phyloP scores from a whole-genome alignment of 768 basidiomycete species.

The Russula virescens region DNA sequence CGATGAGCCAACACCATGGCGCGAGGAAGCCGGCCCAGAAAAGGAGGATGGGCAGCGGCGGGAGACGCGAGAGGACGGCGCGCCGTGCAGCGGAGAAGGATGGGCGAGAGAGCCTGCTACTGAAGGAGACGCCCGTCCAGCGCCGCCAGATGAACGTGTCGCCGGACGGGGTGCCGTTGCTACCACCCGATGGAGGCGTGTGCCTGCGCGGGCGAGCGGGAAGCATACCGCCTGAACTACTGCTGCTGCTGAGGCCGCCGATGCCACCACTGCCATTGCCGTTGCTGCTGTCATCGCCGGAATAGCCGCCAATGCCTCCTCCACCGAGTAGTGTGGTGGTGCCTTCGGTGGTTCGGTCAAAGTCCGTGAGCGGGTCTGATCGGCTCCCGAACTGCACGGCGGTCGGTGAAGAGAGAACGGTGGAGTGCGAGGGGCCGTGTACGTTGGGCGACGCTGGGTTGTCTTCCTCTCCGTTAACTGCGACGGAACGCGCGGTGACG shows the following conservation, averaged over 20 bases:
- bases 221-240: not conserved
- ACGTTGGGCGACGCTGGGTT: not conserved
- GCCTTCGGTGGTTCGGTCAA: conserved; percentile 1
- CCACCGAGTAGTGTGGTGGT: conserved; percentile 1
- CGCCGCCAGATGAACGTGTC: conserved; percentile 29
- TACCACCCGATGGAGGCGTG: conserved; percentile 20
- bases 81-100: conserved; percentile 16
- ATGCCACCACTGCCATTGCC: not conserved
- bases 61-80: conserved; percentile 10
- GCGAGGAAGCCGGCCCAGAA: conserved; percentile 73
- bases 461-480: conserved; percentile 20
- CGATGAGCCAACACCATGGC: conserved; percentile 71
- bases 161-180: conserved; percentile 11
- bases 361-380: not conserved
- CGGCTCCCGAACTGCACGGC: not conserved
- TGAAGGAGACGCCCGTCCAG: conserved; percentile 28
- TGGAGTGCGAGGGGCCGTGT: conserved; percentile 8
- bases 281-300: not conserved
- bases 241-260: not conserved
- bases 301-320: not conserved
- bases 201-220: conserved; percentile 7
- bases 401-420: not conserved
- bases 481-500: conserved; percentile 31
- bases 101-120: conserved; percentile 9
- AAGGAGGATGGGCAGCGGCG: conserved; percentile 36